These are phyloP conservation scores for Gaeumannomyces sp. DNA, from an alignment of 2,329 filamentous ascomycete species.

Conservation along the genomic window DNA sequence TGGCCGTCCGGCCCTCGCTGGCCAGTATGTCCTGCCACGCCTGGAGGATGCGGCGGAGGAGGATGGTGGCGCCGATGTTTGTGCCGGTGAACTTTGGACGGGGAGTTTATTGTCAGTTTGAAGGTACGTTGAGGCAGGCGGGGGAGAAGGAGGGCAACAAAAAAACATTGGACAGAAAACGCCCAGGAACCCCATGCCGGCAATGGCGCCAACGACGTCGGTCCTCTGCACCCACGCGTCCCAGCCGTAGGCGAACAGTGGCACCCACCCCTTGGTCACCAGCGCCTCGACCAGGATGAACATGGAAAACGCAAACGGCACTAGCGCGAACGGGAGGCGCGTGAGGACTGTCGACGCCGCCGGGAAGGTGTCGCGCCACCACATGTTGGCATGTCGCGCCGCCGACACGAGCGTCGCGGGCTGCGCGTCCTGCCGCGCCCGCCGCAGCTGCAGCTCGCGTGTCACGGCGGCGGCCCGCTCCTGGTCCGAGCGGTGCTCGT, in stretches of 20 bases:
- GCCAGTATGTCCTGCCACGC: conserved; percentile 57
- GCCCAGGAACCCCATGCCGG: conserved; percentile 67
- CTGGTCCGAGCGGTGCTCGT: background rate
- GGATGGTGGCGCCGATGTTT: conserved; percentile 70
- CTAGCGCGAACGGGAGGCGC: conserved; percentile 60
- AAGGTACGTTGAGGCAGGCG: too few relatives aligned
- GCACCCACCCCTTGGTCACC: conserved; percentile 69
- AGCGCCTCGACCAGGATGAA: conserved; percentile 68
- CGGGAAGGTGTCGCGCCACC: conserved; percentile 64
- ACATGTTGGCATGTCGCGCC: conserved; percentile 38
- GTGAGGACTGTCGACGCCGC: conserved; percentile 58
- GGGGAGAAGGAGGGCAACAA: background rate
- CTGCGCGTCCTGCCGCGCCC: too few relatives aligned
- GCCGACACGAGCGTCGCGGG: conserved; percentile 42
- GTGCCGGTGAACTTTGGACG: conserved; percentile 63
- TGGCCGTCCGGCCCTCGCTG: conserved; percentile 36
- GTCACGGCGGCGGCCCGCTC: background rate
- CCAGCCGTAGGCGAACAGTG: conserved; percentile 68
- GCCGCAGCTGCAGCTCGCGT: background rate
- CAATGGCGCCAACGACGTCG: conserved; percentile 60
- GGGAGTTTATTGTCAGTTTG: background rate
- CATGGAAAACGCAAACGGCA: conserved; percentile 69
- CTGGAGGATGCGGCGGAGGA: conserved; percentile 65
- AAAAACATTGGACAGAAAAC: conserved; percentile 59
- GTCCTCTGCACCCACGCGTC: conserved; percentile 66